A percentile compares a stretch with the other conserved stretches of the same genome.
These are phyloP conservation scores for Alternaria sp. DNA, from an alignment of 2,329 filamentous ascomycete genomes.

Conservation along the genomic window DNA sequence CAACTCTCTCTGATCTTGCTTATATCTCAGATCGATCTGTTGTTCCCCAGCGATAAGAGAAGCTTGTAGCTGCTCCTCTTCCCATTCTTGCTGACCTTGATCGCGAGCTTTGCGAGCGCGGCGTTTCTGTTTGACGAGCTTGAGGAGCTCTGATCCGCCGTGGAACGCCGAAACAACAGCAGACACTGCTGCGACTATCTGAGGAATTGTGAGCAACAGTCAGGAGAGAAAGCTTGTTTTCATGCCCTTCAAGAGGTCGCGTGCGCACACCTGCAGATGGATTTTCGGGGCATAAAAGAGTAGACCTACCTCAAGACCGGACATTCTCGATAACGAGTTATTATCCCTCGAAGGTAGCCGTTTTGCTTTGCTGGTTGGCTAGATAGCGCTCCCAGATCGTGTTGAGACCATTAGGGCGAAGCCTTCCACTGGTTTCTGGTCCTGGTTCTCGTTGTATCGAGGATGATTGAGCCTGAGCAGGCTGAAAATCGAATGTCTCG, in stretches of 20 bases:
- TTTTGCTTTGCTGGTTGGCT: background rate
- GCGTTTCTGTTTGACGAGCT: constrained; percentile 44
- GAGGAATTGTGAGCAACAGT: background rate
- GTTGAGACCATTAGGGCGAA: background rate
- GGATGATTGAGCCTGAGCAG: background rate
- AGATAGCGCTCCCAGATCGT: background rate
- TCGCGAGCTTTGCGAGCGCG: constrained; percentile 35
- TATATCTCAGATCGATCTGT: constrained; percentile 43
- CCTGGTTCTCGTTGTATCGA: background rate
- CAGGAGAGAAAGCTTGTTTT: background rate
- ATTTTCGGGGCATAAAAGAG: background rate
- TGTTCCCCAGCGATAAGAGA: constrained; percentile 48
- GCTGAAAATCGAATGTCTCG: background rate
- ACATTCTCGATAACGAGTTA: constrained; percentile 22
- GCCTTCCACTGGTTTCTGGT: background rate
- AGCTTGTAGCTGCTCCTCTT: constrained; percentile 48
- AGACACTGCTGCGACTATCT: constrained; percentile 52
- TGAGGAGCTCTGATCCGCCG: constrained; percentile 48
- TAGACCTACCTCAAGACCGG: constrained; percentile 35
- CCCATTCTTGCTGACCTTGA: constrained; percentile 35
- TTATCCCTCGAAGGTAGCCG: background rate
- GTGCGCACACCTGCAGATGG: background rate
- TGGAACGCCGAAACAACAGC: constrained; percentile 53
- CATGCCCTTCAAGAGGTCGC: no score
- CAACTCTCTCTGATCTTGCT: constrained; percentile 42